phyloP scores from a whole-genome alignment of 1,284 basidiomycete genomes.

The Ceratobasidium sp. region DNA sequence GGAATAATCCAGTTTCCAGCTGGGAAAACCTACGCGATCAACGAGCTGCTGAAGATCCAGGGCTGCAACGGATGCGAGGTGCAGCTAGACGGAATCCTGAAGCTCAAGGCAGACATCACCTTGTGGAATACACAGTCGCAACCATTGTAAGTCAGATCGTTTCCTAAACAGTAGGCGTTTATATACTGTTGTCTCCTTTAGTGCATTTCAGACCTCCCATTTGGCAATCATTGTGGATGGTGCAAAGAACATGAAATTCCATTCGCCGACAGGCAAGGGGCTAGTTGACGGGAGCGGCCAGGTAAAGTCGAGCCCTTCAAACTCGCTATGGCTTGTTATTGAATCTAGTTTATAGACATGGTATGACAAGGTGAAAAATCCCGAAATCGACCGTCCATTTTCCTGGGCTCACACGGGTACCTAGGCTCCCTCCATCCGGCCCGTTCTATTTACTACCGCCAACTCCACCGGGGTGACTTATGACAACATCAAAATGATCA shows the following conservation, averaged over 20 bases:
- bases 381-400: background rate
- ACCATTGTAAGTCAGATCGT: conserved; percentile 14
- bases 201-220: conserved; percentile 33
- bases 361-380: conserved; percentile 14
- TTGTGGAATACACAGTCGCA: conserved; percentile 24
- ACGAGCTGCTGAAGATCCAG: conserved; percentile 38
- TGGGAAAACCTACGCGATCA: conserved; percentile 39
- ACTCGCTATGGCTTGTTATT: background rate
- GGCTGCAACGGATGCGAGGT: conserved; percentile 42
- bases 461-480: conserved; percentile 41
- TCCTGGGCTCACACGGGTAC: background rate
- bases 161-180: background rate
- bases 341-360: conserved; percentile 4
- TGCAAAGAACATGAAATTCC: conserved; percentile 40
- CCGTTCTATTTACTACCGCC: conserved; percentile 38
- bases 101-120: conserved; percentile 20
- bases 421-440: conserved; percentile 23
- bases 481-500: conserved; percentile 41
- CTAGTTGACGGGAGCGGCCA: conserved; percentile 37
- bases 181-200: background rate
- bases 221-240: conserved; percentile 40
- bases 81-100: conserved; percentile 39
- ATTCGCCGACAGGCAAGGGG: conserved; percentile 37
- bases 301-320: background rate
- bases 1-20: conserved; percentile 38